Evolutionary conservation across 2,329 filamentous ascomycete species (phyloP).

Genomic region (Aspergillus pseudotamarii): DNA sequence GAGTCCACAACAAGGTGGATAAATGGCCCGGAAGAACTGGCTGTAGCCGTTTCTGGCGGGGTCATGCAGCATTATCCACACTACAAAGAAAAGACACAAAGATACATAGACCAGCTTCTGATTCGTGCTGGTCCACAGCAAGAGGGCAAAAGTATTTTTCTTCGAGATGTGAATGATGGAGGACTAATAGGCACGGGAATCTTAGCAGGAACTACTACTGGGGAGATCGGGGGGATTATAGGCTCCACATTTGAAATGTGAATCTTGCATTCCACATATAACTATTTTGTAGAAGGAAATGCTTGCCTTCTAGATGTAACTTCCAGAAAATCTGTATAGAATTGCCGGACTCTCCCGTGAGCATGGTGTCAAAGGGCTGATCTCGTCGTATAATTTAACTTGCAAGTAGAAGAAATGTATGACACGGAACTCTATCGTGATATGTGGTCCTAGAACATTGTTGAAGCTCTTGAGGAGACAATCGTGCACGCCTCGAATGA

Average conservation of each 20-base stretch:
- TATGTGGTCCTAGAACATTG: no score
- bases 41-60: conserved; percentile 76
- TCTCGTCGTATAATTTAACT: no score
- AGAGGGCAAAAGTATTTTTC: conserved; percentile 51
- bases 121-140: conserved; percentile 43
- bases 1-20: conserved; percentile 30
- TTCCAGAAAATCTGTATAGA: no score
- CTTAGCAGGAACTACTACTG: conserved; percentile 48
- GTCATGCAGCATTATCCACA: conserved; percentile 76
- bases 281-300: neutral
- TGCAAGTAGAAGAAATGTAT: no score
- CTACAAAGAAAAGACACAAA: conserved; percentile 68
- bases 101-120: conserved; percentile 63
- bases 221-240: conserved; percentile 34
- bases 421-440: no score
- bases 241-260: conserved; percentile 12
- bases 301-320: no score
- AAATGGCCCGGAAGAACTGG: conserved; percentile 57
- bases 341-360: no score
- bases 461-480: no score
- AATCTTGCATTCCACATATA: neutral
- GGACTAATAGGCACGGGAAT: conserved; percentile 57
- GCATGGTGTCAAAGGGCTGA: no score
- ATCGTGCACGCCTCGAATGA: no score
- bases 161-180: conserved; percentile 54